Percentiles rank a stretch among this genome's conserved stretches.
Conservation (phyloP, 495 filamentous ascomycete genomes). For the Xylaria palmicola region DNA sequence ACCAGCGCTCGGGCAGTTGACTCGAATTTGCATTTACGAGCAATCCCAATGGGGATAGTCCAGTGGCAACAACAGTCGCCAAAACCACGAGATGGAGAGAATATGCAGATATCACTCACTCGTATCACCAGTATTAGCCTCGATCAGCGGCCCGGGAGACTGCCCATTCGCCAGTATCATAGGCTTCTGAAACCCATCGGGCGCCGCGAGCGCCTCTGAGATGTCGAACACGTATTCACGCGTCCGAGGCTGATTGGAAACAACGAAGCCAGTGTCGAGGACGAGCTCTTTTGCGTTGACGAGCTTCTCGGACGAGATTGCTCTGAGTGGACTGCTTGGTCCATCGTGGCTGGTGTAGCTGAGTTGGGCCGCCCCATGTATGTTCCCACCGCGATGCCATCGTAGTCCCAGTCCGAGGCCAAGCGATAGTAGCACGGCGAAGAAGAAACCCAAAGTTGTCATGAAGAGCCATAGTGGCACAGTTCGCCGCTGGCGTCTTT, state of each 20-base stretch:
- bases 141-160: conserved; percentile 56
- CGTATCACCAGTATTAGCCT: conserved; percentile 49
- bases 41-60: too few species aligned
- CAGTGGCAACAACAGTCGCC: too few species aligned
- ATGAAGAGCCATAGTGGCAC: conserved; percentile 22
- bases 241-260: conserved; percentile 5
- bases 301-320: conserved; percentile 18
- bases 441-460: conserved; percentile 17
- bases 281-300: conserved; percentile 27
- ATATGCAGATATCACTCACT: conserved; percentile 5
- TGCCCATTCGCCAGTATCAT: conserved; percentile 58
- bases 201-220: conserved; percentile 28
- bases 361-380: not conserved
- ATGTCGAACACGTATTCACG: conserved; percentile 33
- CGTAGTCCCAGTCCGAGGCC: conserved; percentile 25
- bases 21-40: too few species aligned
- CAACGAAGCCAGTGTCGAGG: conserved; percentile 23
- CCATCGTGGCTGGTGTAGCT: conserved; percentile 14
- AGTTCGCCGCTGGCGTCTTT: not conserved
- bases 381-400: conserved; percentile 6
- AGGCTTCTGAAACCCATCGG: conserved; percentile 52
- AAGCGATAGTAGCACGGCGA: conserved; percentile 12
- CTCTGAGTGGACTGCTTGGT: conserved; percentile 11
- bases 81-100: too few species aligned
- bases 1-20: too few species aligned